These are phyloP conservation scores for Colletotrichum melonis DNA, from an alignment of 2,329 filamentous ascomycete species.

Conservation along the genomic window DNA sequence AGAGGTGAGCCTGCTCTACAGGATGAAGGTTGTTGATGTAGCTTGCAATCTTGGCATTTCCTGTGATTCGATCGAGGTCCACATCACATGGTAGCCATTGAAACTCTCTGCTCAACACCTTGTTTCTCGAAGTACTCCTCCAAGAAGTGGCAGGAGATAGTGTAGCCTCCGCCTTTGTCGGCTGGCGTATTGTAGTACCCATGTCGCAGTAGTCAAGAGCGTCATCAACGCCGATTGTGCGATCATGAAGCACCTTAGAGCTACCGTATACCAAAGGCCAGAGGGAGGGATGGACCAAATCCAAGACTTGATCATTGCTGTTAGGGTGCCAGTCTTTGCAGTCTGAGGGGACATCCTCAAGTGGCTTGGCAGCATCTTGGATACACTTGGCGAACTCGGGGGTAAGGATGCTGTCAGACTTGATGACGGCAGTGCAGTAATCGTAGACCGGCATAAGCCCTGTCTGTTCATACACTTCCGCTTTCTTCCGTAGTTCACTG, in stretches of 20 bases:
- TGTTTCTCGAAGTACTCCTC: neutral
- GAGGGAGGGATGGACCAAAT: conserved; percentile 73
- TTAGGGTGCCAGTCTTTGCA: conserved; percentile 71
- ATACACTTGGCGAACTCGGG: conserved; percentile 49
- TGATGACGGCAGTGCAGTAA: conserved; percentile 45
- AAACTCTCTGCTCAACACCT: conserved; percentile 36
- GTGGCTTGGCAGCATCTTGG: conserved; percentile 50
- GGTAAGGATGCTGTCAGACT: conserved; percentile 45
- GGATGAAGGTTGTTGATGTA: conserved; percentile 68
- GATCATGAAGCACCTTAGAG: conserved; percentile 47
- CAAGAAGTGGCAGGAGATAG: neutral
- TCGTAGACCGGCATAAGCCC: conserved; percentile 49
- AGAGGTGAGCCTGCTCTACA: conserved; percentile 48
- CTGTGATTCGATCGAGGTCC: conserved; percentile 44
- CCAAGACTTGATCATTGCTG: conserved; percentile 66
- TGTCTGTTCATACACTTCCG: conserved; percentile 45
- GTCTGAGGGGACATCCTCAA: conserved; percentile 63
- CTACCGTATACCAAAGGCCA: conserved; percentile 68
- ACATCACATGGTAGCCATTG: conserved; percentile 65
- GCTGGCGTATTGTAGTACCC: conserved; percentile 44
- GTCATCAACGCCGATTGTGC: conserved; percentile 48
- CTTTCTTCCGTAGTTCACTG: conserved; percentile 46
- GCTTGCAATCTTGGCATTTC: conserved; percentile 54
- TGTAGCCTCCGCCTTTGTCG: too few species aligned
- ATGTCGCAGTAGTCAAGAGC: conserved; percentile 48